Percentiles rank a stretch among this genome's conserved stretches.
Evolutionary conservation across 2,329 filamentous ascomycete species (phyloP).

Genomic region (Pseudofabraea citricarpa): DNA sequence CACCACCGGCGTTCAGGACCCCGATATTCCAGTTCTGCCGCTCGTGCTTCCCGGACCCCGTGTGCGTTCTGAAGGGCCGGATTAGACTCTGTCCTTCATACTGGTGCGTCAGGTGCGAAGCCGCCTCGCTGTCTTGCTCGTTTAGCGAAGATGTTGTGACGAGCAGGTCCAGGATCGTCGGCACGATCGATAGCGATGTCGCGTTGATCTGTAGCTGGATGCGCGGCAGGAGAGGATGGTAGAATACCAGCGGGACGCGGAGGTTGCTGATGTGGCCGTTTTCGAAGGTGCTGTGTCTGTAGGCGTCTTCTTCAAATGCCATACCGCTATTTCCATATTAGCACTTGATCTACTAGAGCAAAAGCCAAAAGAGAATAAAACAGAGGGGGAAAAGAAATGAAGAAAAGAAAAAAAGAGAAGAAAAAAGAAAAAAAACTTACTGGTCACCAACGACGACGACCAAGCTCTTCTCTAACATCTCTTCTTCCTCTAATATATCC

Average conservation of each 20-base stretch:
- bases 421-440: neutral
- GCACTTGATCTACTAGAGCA: neutral
- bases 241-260: conserved; percentile 37
- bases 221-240: conserved; percentile 37
- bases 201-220: conserved; percentile 34
- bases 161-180: conserved; percentile 40
- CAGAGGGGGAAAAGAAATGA: too few relatives aligned
- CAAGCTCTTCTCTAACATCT: conserved; percentile 38
- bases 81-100: conserved; percentile 44
- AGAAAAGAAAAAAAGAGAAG: neutral
- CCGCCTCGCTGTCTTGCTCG: conserved; percentile 25
- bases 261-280: conserved; percentile 40
- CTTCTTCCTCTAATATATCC: conserved; percentile 35
- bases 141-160: conserved; percentile 34
- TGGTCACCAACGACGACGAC: conserved; percentile 41
- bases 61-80: too few relatives aligned
- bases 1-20: conserved; percentile 23
- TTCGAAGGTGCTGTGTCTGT: conserved; percentile 34
- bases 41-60: too few relatives aligned
- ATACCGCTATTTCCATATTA: conserved; percentile 22
- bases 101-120: conserved; percentile 34
- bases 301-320: conserved; percentile 36
- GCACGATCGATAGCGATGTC: conserved; percentile 37
- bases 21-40: conserved; percentile 25
- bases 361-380: too few relatives aligned